These are phyloP conservation scores for Coniella lustricola DNA, from an alignment of 2,329 filamentous ascomycete species.

Conservation along the genomic window DNA sequence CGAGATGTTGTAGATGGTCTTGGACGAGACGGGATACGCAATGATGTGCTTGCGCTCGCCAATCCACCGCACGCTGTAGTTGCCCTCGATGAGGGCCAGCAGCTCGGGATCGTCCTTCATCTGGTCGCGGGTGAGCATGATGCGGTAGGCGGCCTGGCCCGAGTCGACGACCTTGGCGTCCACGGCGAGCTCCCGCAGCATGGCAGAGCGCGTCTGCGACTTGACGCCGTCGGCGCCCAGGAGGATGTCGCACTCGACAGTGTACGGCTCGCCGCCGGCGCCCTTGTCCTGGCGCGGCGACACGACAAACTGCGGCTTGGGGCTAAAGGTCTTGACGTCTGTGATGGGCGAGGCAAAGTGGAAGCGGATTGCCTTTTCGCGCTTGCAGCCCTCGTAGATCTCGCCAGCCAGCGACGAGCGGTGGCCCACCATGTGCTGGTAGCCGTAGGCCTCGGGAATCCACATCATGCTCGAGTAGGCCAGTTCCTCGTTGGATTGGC, in stretches of 20 bases:
- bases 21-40: conserved; percentile 56
- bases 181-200: conserved; percentile 30
- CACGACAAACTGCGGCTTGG: conserved; percentile 45
- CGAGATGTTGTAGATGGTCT: conserved; percentile 60
- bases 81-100: conserved; percentile 46
- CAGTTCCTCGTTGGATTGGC: conserved; percentile 49
- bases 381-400: conserved; percentile 51
- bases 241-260: conserved; percentile 41
- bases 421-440: conserved; percentile 61
- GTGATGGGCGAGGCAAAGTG: conserved; percentile 44
- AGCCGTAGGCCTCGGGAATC: conserved; percentile 49
- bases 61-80: conserved; percentile 56
- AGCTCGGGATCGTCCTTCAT: conserved; percentile 42
- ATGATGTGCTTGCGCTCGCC: conserved; percentile 62
- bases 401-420: conserved; percentile 50
- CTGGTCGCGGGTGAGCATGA: conserved; percentile 41
- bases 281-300: conserved; percentile 31
- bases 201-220: conserved; percentile 35
- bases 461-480: conserved; percentile 52
- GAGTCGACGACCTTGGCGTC: conserved; percentile 38
- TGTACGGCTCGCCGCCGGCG: conserved; percentile 34
- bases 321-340: conserved; percentile 41
- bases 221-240: conserved; percentile 50
- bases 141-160: conserved; percentile 46
- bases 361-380: conserved; percentile 48